These are phyloP conservation scores for Phytophthora sp. DNA, from an alignment of 352 stramenopile genomes.

Conservation along the genomic window DNA sequence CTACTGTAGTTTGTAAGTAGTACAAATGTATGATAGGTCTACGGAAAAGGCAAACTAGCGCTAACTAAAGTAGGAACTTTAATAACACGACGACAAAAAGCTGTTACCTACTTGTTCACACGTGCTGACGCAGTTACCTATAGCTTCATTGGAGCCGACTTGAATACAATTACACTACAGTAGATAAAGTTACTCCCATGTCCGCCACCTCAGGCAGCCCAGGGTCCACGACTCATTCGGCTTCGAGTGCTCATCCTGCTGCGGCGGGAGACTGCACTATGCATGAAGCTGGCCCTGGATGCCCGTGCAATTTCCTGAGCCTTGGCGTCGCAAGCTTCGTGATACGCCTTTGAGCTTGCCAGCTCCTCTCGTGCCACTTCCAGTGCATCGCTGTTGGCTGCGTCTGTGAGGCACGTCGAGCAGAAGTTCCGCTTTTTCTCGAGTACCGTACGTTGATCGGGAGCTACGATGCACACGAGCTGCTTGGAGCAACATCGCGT, in stretches of 20 bases:
- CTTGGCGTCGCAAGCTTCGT: slow-evolving; percentile 28
- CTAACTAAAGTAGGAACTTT: no score
- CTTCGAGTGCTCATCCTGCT: slow-evolving; percentile 30
- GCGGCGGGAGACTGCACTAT: slow-evolving; percentile 32
- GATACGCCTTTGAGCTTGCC: slow-evolving; percentile 31
- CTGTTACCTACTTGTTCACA: no score
- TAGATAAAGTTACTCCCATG: no score
- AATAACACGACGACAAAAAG: no score
- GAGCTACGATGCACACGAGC: slow-evolving; percentile 39
- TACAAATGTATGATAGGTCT: no score
- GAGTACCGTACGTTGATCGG: slow-evolving; percentile 36
- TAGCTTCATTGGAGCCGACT: no score
- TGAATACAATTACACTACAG: no score
- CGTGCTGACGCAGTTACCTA: no score
- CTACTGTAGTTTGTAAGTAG: no score
- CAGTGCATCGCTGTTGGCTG: slow-evolving; percentile 39
- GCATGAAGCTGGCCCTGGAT: slow-evolving; percentile 26
- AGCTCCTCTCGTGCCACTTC: slow-evolving; percentile 46
- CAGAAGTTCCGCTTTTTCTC: slow-evolving; percentile 45
- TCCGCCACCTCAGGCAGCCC: no score
- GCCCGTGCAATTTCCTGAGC: slow-evolving; percentile 28
- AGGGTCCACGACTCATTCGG: no score
- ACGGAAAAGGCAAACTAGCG: no score
- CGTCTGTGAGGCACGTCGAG: slow-evolving; percentile 38
- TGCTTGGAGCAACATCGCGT: slow-evolving; percentile 40